phyloP scores from a whole-genome alignment of 225 moss, liverwort and hornwort genomes.

The Physcomitrellopsis africana region DNA sequence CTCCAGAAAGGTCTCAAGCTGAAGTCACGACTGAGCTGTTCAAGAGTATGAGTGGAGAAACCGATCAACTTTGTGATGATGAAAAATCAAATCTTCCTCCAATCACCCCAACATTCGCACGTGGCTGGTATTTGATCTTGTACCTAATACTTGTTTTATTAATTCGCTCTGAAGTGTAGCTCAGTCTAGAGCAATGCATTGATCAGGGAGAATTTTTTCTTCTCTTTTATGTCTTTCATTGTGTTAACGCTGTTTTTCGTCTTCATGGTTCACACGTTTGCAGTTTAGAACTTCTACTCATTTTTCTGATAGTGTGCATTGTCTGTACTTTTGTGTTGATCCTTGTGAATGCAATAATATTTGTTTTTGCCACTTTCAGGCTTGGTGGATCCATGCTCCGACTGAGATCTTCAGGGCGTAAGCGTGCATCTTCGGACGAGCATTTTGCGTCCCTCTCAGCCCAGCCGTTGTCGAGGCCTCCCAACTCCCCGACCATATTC shows the following conservation, averaged over 20 bases:
- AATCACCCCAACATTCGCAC: slow-evolving; percentile 72
- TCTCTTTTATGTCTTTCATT: not conserved
- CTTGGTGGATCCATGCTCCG: slow-evolving; percentile 68
- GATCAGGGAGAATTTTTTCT: not conserved
- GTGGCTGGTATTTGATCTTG: slow-evolving; percentile 54
- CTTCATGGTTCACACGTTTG: too few relatives aligned
- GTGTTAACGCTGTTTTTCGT: too few relatives aligned
- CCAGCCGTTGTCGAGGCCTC: slow-evolving; percentile 48
- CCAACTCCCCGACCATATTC: slow-evolving; percentile 49
- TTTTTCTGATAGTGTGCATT: too few relatives aligned
- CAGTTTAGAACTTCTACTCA: too few relatives aligned
- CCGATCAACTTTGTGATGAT: slow-evolving; percentile 47
- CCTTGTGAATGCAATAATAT: too few relatives aligned
- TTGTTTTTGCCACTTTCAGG: slow-evolving; percentile 42
- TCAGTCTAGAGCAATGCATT: not conserved
- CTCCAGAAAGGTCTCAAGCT: slow-evolving; percentile 49
- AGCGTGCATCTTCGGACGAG: slow-evolving; percentile 49
- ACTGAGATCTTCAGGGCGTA: slow-evolving; percentile 70
- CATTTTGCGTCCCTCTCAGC: slow-evolving; percentile 60
- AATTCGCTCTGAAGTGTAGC: not conserved
- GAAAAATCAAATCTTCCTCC: slow-evolving; percentile 70
- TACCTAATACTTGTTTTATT: not conserved
- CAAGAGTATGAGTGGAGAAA: slow-evolving; percentile 52
- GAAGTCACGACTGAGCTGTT: slow-evolving; percentile 58
- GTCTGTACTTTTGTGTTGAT: not conserved